Percentiles rank a stretch among this genome's conserved stretches.
These are phyloP conservation scores for Colletotrichum trifolii DNA, from an alignment of 2,329 filamentous ascomycete species.

Conservation along the genomic window DNA sequence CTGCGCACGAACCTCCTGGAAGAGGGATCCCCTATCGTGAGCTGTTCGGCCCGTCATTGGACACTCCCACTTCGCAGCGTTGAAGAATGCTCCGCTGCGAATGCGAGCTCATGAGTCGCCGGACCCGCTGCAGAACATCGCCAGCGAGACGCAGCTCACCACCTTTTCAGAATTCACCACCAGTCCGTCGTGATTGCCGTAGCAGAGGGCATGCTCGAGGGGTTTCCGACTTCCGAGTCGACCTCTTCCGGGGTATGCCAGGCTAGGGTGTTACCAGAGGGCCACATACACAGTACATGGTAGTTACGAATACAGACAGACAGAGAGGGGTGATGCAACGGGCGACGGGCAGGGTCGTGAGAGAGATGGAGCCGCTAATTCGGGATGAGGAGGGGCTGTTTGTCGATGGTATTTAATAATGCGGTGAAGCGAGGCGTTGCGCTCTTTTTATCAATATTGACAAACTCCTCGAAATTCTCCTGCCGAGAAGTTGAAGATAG, in stretches of 20 bases:
- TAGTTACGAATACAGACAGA: conserved; percentile 2
- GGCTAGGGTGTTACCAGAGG: conserved; percentile 11
- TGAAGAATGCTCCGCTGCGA: conserved; percentile 26
- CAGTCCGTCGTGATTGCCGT: conserved; percentile 8
- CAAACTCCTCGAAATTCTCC: conserved; percentile 15
- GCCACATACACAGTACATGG: background rate
- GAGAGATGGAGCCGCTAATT: background rate
- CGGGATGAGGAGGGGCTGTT: background rate
- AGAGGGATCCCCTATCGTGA: background rate
- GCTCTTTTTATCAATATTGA: background rate
- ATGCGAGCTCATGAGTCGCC: conserved; percentile 22
- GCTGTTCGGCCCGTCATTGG: conserved; percentile 21
- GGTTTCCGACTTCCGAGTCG: conserved; percentile 27
- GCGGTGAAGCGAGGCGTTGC: background rate
- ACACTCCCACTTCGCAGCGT: conserved; percentile 8
- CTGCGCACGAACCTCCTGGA: background rate
- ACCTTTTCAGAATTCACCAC: no score
- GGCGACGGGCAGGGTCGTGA: background rate
- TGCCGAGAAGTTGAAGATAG: background rate
- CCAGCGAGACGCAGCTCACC: background rate
- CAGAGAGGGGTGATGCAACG: background rate
- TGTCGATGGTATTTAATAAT: conserved; percentile 10
- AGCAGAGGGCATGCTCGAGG: conserved; percentile 1
- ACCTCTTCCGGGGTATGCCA: background rate
- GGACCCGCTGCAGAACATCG: conserved; percentile 4